Conservation (phyloP, 805 yeast species). For the Candida sithepensis region DNA sequence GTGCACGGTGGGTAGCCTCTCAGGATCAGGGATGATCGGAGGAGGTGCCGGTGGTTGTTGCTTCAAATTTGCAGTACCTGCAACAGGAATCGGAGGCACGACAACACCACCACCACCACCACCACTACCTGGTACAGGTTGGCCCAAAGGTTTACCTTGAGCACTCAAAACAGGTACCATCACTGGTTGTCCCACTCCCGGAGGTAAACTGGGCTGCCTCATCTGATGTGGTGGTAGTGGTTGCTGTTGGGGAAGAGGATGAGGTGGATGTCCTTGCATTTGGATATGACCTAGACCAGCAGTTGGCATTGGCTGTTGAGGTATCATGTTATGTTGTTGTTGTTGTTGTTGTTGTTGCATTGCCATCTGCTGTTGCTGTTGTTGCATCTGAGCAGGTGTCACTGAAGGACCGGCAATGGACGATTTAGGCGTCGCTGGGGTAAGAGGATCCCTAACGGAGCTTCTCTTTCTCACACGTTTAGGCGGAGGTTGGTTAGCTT, state of each 20-base stretch:
- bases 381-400: constrained; percentile 6
- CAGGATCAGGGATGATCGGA: constrained; percentile 28
- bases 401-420: constrained; percentile 15
- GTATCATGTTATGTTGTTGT: not conserved
- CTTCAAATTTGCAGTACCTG: not conserved
- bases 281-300: constrained; percentile 5
- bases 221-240: constrained; percentile 4
- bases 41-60: constrained; percentile 10
- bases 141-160: no score
- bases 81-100: no score
- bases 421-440: constrained; percentile 1
- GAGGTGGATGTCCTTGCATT: not conserved
- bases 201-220: no score
- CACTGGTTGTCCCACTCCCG: no score
- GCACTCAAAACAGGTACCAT: no score
- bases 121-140: no score
- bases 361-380: constrained; percentile 29
- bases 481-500: not conserved
- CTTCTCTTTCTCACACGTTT: constrained; percentile 1
- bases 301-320: constrained; percentile 4
- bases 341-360: constrained; percentile 36
- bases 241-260: no score
- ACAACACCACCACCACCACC: no score
- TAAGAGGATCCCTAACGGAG: constrained; percentile 4
- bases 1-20: constrained; percentile 27